Percentiles rank a stretch among this genome's conserved stretches.
These are phyloP conservation scores for Xerocomellus amylosporus DNA, from an alignment of 768 basidiomycete species.

Conservation along the genomic window DNA sequence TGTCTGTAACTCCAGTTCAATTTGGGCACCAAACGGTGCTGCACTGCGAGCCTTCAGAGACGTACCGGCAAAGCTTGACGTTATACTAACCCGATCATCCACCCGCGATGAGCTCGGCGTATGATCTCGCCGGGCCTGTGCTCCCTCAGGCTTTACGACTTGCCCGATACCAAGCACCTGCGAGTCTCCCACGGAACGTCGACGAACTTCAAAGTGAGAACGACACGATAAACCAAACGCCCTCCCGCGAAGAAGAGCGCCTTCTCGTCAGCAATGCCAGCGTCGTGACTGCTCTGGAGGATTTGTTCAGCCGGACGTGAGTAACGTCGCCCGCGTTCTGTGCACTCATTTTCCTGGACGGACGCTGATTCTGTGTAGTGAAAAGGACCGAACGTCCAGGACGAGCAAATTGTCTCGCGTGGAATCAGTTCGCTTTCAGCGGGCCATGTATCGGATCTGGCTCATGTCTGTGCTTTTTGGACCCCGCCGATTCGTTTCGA, in stretches of 20 bases:
- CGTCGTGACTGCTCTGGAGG: conserved; percentile 30
- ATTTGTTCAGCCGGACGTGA: conserved; percentile 39
- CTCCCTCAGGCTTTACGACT: conserved; percentile 25
- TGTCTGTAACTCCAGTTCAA: too few species aligned
- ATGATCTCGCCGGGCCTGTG: conserved; percentile 28
- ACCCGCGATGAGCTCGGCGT: background rate
- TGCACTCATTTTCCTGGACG: background rate
- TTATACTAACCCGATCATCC: background rate
- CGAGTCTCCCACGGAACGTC: background rate
- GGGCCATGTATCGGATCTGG: conserved; percentile 31
- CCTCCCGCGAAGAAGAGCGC: conserved; percentile 23
- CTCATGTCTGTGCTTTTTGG: conserved; percentile 17
- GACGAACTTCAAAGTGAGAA: conserved; percentile 1
- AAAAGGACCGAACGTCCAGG: conserved; percentile 33
- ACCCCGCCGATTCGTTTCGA: background rate
- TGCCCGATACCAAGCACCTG: conserved; percentile 2
- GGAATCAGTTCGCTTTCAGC: conserved; percentile 33
- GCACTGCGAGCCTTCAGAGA: too few species aligned
- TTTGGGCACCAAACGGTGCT: too few species aligned
- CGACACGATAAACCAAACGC: conserved; percentile 14
- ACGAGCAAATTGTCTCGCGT: conserved; percentile 26
- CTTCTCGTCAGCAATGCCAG: conserved; percentile 23
- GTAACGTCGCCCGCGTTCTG: conserved; percentile 12
- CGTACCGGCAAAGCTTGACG: too few species aligned
- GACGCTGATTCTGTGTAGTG: background rate